Conservation (phyloP, 225 moss, liverwort and hornwort species). For the Ulota crispa region DNA sequence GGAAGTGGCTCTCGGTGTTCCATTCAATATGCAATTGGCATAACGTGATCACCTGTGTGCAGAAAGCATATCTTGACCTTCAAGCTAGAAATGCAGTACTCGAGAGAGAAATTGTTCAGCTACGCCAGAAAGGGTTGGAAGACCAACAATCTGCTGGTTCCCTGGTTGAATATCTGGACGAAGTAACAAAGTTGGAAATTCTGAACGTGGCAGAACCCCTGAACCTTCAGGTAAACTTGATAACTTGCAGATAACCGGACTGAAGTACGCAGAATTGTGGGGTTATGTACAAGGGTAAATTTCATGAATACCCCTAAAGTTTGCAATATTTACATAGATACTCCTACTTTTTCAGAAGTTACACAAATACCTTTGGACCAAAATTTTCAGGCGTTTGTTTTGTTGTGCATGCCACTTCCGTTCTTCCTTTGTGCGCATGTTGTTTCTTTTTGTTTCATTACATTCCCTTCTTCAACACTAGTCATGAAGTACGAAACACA, state of each 20-base stretch:
- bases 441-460: too few species aligned
- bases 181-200: slow-evolving; percentile 29
- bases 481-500: too few species aligned
- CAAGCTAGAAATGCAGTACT: slow-evolving; percentile 37
- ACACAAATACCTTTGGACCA: too few species aligned
- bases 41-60: slow-evolving; percentile 19
- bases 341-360: too few species aligned
- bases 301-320: too few species aligned
- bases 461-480: too few species aligned
- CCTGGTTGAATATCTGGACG: slow-evolving; percentile 18
- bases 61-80: slow-evolving; percentile 26
- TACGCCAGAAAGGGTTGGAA: slow-evolving; percentile 21
- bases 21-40: not conserved
- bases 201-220: slow-evolving; percentile 24
- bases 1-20: not conserved
- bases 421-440: too few species aligned
- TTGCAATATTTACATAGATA: too few species aligned
- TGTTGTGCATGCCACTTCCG: too few species aligned
- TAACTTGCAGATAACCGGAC: not conserved
- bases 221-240: slow-evolving; percentile 37
- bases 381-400: too few species aligned
- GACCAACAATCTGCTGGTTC: slow-evolving; percentile 9
- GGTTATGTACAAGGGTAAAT: not conserved
- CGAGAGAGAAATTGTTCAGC: slow-evolving; percentile 28
- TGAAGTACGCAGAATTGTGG: not conserved